Percentiles rank a stretch among this genome's conserved stretches.
phyloP scores from a whole-genome alignment of 129 eudicot species.

The Dittrichia graveolens region DNA sequence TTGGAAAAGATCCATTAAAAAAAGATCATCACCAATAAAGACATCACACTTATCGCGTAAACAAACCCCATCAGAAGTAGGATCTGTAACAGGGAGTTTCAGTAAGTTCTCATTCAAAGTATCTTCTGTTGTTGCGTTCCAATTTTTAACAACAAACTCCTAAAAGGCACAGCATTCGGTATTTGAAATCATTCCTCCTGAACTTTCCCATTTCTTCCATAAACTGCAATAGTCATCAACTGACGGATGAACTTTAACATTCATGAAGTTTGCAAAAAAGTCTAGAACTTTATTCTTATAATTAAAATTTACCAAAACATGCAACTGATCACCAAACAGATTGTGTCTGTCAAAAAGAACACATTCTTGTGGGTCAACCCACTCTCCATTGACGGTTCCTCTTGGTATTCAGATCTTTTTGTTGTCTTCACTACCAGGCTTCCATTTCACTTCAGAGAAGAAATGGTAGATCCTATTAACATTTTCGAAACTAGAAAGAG shows the following conservation, averaged over 20 bases:
- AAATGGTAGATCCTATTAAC: conserved; percentile 40
- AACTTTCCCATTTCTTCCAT: conserved; percentile 55
- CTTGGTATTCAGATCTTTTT: conserved; percentile 52
- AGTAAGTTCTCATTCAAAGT: conserved; percentile 21
- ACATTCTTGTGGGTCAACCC: conserved; percentile 47
- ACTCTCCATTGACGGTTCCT: conserved; percentile 42
- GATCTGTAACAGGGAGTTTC: conserved; percentile 42
- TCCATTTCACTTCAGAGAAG: conserved; percentile 37
- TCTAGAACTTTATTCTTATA: conserved; percentile 33
- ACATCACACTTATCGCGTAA: conserved; percentile 45
- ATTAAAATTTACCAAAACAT: conserved; percentile 43
- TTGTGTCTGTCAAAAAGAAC: conserved; percentile 43
- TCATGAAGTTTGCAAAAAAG: conserved; percentile 39
- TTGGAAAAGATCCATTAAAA: conserved; percentile 46
- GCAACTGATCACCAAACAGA: conserved; percentile 38
- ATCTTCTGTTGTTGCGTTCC: conserved; percentile 28
- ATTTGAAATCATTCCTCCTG: conserved; percentile 31
- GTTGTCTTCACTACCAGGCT: conserved; percentile 22
- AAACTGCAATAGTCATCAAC: conserved; percentile 48
- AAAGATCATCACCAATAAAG: conserved; percentile 58
- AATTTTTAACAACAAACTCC: conserved; percentile 41
- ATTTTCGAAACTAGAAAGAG: conserved; percentile 29
- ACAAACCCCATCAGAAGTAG: conserved; percentile 29
- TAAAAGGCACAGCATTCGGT: conserved; percentile 57
- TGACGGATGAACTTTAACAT: conserved; percentile 46